Evolutionary conservation across 768 basidiomycete genomes (phyloP), one percentile per base, ranked within the genome.

Genomic region (Xanthoconium purpureum): DNA sequence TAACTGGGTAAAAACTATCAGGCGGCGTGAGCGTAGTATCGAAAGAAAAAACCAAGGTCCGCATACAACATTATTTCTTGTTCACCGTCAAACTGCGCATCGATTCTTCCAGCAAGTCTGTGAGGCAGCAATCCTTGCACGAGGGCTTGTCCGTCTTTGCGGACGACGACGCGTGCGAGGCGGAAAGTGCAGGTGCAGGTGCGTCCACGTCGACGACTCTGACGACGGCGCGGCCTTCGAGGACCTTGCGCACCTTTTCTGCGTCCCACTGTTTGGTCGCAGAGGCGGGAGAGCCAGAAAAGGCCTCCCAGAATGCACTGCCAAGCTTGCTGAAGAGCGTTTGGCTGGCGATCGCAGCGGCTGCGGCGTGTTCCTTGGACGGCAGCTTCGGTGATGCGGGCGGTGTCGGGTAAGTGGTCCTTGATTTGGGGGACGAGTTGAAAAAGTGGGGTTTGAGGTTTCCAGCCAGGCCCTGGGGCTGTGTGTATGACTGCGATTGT

Each of bases 251-350:
- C 2, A 94, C 88, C 73, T 93, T 94, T 53, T 92, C 89, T 57
- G 84, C 79, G 66, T 93, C 89, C 82, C 76, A 80, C 28, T 73
- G 61, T 51, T 72, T 75, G 40, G 66, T 7, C 46, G 63, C 54
- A 45, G 64, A 61, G 36, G 65, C 2, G 10, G 63, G 52, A 6
- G 69, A 61, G 4, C 85, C 86, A n/a, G 85, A 79, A 72, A 94
- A 94, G 15, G 93, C 93, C 59, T 92, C 91, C 88, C 91, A 90
- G 74, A 94, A 94, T 43, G 91, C 89, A 20, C 75, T 69, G 6
- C 88, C 85, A 33, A 94, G 78, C 65, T 84, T 85, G 65, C 76
- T 74, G 50, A 89, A 61, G 32, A 95, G 73, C 1, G 92, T 94
- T 73, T 91, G 86, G 45, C 83, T 83, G 10, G 90, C 91, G 59